A percentile compares a stretch with the other conserved stretches of the same genome.
These are phyloP conservation scores for Herpetospermum pedunculosum DNA, from an alignment of 306 rosid species.

Conservation along the genomic window DNA sequence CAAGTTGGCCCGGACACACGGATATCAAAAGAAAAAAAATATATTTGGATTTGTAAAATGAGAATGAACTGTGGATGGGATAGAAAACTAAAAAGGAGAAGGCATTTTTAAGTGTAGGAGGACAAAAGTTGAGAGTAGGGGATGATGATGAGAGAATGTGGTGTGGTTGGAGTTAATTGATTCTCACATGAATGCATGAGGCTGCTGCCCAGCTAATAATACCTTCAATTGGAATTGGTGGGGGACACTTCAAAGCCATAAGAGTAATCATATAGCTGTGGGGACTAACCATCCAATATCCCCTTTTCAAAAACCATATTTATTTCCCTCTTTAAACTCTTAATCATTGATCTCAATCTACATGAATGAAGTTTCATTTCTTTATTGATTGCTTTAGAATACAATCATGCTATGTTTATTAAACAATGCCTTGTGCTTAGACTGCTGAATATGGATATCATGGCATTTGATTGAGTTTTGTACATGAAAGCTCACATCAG, in stretches of 20 bases:
- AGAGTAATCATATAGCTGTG: constrained; percentile 31
- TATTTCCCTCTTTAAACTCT: constrained; percentile 4
- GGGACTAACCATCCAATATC: constrained; percentile 14
- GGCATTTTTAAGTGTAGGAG: constrained; percentile 20
- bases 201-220: constrained; percentile 47
- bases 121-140: constrained; percentile 14
- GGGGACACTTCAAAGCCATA: constrained; percentile 17
- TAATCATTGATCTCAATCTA: constrained; percentile 10
- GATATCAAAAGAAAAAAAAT: too few species aligned
- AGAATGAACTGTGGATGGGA: neutral
- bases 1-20: too few species aligned
- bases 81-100: constrained; percentile 17
- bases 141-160: constrained; percentile 37
- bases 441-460: neutral
- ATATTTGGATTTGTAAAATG: neutral
- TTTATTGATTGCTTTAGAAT: constrained; percentile 4
- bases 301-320: neutral
- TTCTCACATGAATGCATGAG: constrained; percentile 81
- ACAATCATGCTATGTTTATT: neutral
- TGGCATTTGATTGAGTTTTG: constrained; percentile 7
- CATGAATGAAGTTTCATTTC: neutral
- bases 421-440: neutral
- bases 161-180: constrained; percentile 40
- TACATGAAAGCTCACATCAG: neutral
- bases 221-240: constrained; percentile 16